Evolutionary conservation across 2,329 filamentous ascomycete genomes (phyloP), one percentile per base, ranked within the genome.

Genomic region (Aspergillus fischeri): DNA sequence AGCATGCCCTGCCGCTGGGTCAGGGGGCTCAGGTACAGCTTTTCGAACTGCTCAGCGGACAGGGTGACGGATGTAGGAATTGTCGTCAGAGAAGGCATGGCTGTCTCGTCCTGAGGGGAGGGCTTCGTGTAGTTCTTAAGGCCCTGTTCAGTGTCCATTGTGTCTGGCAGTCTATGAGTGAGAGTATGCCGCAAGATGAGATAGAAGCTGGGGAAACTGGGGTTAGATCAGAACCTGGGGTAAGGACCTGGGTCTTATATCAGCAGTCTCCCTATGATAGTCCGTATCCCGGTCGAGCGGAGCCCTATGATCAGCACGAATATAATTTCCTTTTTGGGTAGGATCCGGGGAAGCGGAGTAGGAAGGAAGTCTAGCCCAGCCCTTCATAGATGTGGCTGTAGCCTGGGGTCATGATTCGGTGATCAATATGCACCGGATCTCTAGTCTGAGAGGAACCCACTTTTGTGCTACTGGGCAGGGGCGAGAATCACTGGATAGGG

Each of bases 21-120:
- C 65, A 71, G 69, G 6, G 70, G 70, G 21, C 63, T 69, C n/a
- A 72, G 62, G 52, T 72, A 72, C 35, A 72, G 67, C 62, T 67
- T 72, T 60, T 72, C 70, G 49, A 72, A 72, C 52, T 71, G 69
- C 59, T 72, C 70, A 0, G 70, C 67, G 9, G 67, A 66, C 24
- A 72, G 67, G 3, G 69, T 69, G 24, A 72, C 50, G 11, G 55
- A 55, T n/a, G 62, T 63, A 21, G 62, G 62, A 24, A 63, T 47
- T 1, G 52, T 29, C 17, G 49, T 41, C 0, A 58, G 49, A 10
- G 44, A 47, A 17, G 20, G 9, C 44, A 47, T 47, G 11, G 44
- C 42, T 45, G 20, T 14, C 2, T 45, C 10, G 2, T 45, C 42
- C 0, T 14, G 42, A 17, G 42, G 17, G 3, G 41, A 24, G 21